Evolutionary conservation across 2,329 filamentous ascomycete genomes (phyloP), one percentile per base, ranked within the genome.

Genomic region (Phyllosticta ampelicida): DNA sequence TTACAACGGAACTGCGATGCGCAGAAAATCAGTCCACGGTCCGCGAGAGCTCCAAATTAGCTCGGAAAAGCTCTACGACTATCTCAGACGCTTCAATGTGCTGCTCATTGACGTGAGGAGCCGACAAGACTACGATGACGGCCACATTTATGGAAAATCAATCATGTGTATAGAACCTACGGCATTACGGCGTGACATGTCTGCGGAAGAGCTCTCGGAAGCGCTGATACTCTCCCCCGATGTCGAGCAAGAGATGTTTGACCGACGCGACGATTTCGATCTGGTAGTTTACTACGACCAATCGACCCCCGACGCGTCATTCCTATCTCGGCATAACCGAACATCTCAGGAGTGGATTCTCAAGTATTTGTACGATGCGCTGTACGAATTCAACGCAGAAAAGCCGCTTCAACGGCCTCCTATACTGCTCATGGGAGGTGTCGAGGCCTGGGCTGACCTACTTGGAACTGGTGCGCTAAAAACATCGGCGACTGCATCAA

Each of bases 81-180:
- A 87, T 58, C 82, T 95, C 67, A 78, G 79, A 58, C 76, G 78
- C 60, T 90, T 74, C 73, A 84, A 73, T 61, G 78, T 96, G 21
- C 75, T 99, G 11, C 71, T 97, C 21, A 90, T 99, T 63, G 94
- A 99, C 70, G 84, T 96, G 49, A 85, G 94, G 48, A 77, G 82
- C 58, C 85, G 94, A 23, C 83, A 87, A 56, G 82, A 87, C 9
- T 99, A 89, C 67, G 90, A 97, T 64, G 80, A 86, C 53, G 94
- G 94, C 0, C 94, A 99, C 68, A 90, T 99, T 62, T 87, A 87
- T 75, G 85, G 87, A 5, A 85, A 85, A 58, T 86, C 83, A 5
- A 88, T 90, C 48, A 89, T 99, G 51, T 99, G 94, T 70, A 82
- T 99, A 61, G 94, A 99, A 66, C 90, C 91, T 21, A 81, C 95